Conservation (phyloP, 2,329 filamentous ascomycete species). For the Didymella keratinophila region DNA sequence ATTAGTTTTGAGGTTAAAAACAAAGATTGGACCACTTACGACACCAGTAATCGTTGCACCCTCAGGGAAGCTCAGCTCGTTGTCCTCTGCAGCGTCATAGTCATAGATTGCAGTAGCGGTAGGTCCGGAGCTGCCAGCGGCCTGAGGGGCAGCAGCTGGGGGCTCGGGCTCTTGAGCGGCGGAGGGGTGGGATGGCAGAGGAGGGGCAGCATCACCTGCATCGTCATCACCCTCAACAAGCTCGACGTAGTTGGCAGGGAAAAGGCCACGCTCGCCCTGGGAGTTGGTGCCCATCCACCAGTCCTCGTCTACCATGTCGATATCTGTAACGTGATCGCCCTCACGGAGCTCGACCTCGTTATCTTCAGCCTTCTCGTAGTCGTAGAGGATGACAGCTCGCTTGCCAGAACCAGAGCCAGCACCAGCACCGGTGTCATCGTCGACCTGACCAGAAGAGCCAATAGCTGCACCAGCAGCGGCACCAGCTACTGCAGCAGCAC, state of each 20-base stretch:
- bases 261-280: slow-evolving; percentile 84
- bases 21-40: slow-evolving; percentile 64
- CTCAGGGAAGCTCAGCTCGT: slow-evolving; percentile 85
- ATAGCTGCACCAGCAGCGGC: slow-evolving; percentile 52
- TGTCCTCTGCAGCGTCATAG: slow-evolving; percentile 97
- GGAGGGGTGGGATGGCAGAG: slow-evolving; percentile 53
- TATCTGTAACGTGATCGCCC: slow-evolving; percentile 86
- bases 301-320: slow-evolving; percentile 97
- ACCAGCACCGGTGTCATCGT: slow-evolving; percentile 33
- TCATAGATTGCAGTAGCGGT: slow-evolving; percentile 90
- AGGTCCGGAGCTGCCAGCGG: slow-evolving; percentile 59
- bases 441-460: slow-evolving; percentile 51
- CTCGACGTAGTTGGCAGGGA: slow-evolving; percentile 98
- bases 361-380: slow-evolving; percentile 97
- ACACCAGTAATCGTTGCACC: slow-evolving; percentile 81
- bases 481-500: slow-evolving; percentile 53
- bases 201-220: slow-evolving; percentile 46
- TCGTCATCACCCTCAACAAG: slow-evolving; percentile 71
- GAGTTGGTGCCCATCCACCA: slow-evolving; percentile 98
- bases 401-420: slow-evolving; percentile 61
- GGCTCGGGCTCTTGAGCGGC: slow-evolving; percentile 48
- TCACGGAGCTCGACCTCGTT: slow-evolving; percentile 94
- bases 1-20: slow-evolving; percentile 41
- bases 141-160: slow-evolving; percentile 41
- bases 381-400: slow-evolving; percentile 84